Base-by-base conservation (phyloP, 208 protist species). In the Trypanosoma grayi region DNA sequence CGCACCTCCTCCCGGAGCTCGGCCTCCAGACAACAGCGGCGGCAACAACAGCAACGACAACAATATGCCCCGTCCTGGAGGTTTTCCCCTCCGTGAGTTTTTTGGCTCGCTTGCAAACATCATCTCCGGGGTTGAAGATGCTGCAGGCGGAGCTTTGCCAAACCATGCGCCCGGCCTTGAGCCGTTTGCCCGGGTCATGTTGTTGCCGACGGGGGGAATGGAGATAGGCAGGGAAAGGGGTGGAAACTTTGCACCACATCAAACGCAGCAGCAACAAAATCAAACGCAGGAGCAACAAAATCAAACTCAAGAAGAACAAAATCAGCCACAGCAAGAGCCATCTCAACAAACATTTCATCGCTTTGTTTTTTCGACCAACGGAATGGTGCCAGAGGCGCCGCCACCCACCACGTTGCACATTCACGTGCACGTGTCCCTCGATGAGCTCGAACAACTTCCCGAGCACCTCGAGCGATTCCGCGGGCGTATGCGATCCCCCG, bases 371-470 rank as follows among this genome's bases (percentile, higher is more conserved):
- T 22, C 62, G 18, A 28, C 30, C 31, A 22, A 33, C 18, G 14
- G 31, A n/a, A 39, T 25, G 20, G 30, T 22, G 7, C 45, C 37
- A 31, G 25, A 36, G n/a, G 11, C 16, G 34, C 16, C 37, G 20
- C 14, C 39, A 16, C 8, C 70, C 9, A 46, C 68, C 3, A 66
- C 78, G 1, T 53, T 93, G n/a, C 74, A 88, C 60, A 33, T 93
- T 45, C 87, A 93, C 46, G 70, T 93, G 34, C 87, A 93, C 54
- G 84, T 82, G 53, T 73, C 73, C 0, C 56, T 79, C 6, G 73
- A 83, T 46, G 78, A 93, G 59, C 68, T 93, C 30, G 79, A 85
- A 31, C 20, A 66, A 24, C 56, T 92, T 25, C 85, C 85, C 14
- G 70, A 63, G 20, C 79, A 77, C 2, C 56, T 93, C 18, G 51